Evolutionary conservation across 2,329 filamentous ascomycete species (phyloP), one percentile per base, ranked within the genome.

Genomic region (Neofusicoccum ribis): DNA sequence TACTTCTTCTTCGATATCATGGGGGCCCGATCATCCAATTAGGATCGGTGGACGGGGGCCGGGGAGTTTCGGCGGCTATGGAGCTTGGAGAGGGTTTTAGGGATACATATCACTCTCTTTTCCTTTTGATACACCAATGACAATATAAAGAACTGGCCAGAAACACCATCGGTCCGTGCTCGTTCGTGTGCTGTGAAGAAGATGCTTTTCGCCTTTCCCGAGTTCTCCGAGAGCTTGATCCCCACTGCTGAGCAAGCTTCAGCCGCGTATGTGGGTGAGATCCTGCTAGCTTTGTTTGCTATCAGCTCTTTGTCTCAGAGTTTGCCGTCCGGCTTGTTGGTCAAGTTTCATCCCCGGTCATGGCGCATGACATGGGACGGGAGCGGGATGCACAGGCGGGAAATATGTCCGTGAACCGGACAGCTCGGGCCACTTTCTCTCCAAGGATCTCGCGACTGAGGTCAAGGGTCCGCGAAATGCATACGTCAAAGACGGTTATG

Each of bases 1-100:
- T 59, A 11, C 52, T 60, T 60, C 56, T 14, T 20, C 54, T 44
- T 58, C 56, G 34, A 31, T 20, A 27, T 60, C 56, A 49, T 60
- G 56, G 43, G 56, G 56, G 56, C 56, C n/a, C 23, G 41, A 60
- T 49, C 56, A 39, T 47, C 43, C 56, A 15, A 47, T 60, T 15
- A 60, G 56, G 56, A 47, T 60, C 44, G 56, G 43, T 60, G 43
- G 56, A 47, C 56, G 56, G 37, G 56, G 56, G 31, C 56, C 56
- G 41, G 56, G 43, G 56, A 60, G 56, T 23, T 60, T 60, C 43
- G 56, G 56, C 56, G 41, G 56, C n/a, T 7, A 47, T 37, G 56
- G 56, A 27, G 43, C 56, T 47, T 47, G 41, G 41, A 47, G 56
- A 59, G 56, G 56, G 3, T 60, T 47, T n/a, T 60, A 60, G 27